Conservation (phyloP, 371 early-diverging fungal genomes). For the Antonospora locustae region DNA sequence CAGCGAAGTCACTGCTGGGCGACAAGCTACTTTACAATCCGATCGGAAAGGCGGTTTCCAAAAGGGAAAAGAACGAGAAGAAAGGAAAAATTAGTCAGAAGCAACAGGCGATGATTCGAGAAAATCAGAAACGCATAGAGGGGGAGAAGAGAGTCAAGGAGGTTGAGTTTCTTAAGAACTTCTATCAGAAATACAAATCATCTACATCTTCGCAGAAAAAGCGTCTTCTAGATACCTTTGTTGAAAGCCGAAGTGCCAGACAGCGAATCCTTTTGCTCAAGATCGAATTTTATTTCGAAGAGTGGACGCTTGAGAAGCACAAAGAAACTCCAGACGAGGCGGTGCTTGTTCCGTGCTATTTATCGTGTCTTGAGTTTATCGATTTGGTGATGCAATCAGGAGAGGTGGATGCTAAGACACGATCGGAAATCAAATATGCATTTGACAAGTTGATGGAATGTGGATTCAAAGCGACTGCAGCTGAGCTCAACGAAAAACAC, state of each 20-base stretch:
- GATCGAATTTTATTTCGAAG: constrained; percentile 51
- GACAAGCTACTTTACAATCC: constrained; percentile 29
- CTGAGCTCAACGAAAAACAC: constrained; percentile 45
- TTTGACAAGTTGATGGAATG: constrained; percentile 39
- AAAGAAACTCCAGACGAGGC: constrained; percentile 41
- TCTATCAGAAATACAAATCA: constrained; percentile 42
- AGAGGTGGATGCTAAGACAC: background rate
- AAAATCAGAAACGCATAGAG: constrained; percentile 44
- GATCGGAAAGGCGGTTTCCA: constrained; percentile 4
- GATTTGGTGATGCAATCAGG: constrained; percentile 18
- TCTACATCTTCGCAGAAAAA: constrained; percentile 36
- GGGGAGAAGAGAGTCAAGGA: constrained; percentile 46
- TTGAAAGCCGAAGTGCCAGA: constrained; percentile 39
- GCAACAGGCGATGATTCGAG: constrained; percentile 48
- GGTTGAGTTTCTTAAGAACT: constrained; percentile 42
- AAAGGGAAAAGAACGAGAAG: constrained; percentile 17
- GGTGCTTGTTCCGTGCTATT: constrained; percentile 49
- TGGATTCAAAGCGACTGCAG: constrained; percentile 50
- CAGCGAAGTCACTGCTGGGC: constrained; percentile 40
- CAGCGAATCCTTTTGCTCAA: constrained; percentile 44
- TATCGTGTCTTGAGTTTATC: constrained; percentile 43
- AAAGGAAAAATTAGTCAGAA: constrained; percentile 44
- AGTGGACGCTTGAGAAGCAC: constrained; percentile 52
- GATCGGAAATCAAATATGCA: constrained; percentile 46
- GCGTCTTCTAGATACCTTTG: constrained; percentile 37